Base-by-base conservation (phyloP, 1,139 yeast species). In the Protomyces inundatus region DNA sequence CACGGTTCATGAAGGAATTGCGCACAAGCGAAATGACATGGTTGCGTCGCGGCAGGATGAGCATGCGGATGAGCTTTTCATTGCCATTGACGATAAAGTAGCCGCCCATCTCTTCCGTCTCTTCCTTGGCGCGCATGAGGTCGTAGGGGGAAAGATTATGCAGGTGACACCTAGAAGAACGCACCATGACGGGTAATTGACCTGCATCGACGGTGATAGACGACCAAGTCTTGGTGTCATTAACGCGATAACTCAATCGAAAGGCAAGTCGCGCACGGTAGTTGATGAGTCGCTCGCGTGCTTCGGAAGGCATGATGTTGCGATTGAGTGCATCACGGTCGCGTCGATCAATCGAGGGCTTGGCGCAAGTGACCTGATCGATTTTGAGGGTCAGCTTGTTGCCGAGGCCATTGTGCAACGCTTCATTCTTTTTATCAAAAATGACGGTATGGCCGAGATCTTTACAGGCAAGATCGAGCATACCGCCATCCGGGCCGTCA, bases 21-120 rank as follows among this genome's bases (percentile, higher is more conserved):
- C 99, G 90, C 67, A 90, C 86, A 71, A 93, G 85, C 7, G 98
- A 98, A 97, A 93, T 90, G 30, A 98, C 96, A 74, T 90, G 98
- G 76, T 95, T 93, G 76, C 98, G 83, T 77, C 98, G 87, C 78
- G 93, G 98, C 30, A 93, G 97, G 79, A 93, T 90, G 76, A 95
- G 84, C 98, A 93, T 90, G 78, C 98, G 89, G 72, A 93, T 85
- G 71, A 93, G 81, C 77, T 93, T 95, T 76, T 93, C 99, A 71
- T 91, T 90, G 80, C 98, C 99, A 74, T 93, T 93, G 66, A 93
- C 93, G 70, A 93, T 84, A 75, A 95, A 93, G 76, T 93, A 93
- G 42, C 98, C 99, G 68, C 99, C 98, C 67, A 90, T 79, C 75
- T 93, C 99, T 74, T 95, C 98, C 53, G 90, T 82, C 76, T 95